Evolutionary conservation across 2,329 filamentous ascomycete genomes (phyloP), one percentile per base, ranked within the genome.

Genomic region (Aspergillus thermomutatus): DNA sequence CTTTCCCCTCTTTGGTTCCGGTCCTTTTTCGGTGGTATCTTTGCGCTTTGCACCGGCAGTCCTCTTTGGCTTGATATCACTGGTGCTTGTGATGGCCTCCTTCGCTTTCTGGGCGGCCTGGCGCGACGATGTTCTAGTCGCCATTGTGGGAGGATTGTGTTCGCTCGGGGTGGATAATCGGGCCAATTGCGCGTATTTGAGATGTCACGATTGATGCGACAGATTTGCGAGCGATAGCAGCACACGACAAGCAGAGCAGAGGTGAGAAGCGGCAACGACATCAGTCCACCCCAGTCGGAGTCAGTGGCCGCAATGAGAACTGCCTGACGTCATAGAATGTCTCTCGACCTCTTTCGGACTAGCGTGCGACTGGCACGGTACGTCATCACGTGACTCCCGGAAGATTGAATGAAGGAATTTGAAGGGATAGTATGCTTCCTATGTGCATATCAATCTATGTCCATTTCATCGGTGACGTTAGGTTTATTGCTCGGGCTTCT

Each of bases 21-120:
- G 60, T 1, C 51, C 64, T 7, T 69, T 69, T 25, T 66, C 62
- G 3, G 60, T 41, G 2, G 64, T 52, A 17, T 66, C 72, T 62
- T 77, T 79, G 45, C 77, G 75, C 56, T 79, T 79, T 11, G 66
- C 63, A n/a, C 70, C 69, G 25, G 70, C 62, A 9, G 66, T 27
- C 25, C 65, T 60, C 54, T 63, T 67, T 28, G 63, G 63, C 48
- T 67, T 68, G 26, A 56, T 62, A 54, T 70, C 74, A 48, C 65
- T 64, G 54, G 66, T 69, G 57, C 64, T 66, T 49, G 69, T 58
- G 56, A 75, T 72, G 26, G 76, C 73, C 58, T 77, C 69, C 54
- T 77, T 77, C 31, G 76, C 75, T 62, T 77, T 77, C 50, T 71
- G 70, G 8, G 76, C 76, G 4, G 76, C 76, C 58, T 75, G 69